Base-by-base conservation (phyloP, 129 eudicot genomes). In the Scalesia atractyloides region DNA sequence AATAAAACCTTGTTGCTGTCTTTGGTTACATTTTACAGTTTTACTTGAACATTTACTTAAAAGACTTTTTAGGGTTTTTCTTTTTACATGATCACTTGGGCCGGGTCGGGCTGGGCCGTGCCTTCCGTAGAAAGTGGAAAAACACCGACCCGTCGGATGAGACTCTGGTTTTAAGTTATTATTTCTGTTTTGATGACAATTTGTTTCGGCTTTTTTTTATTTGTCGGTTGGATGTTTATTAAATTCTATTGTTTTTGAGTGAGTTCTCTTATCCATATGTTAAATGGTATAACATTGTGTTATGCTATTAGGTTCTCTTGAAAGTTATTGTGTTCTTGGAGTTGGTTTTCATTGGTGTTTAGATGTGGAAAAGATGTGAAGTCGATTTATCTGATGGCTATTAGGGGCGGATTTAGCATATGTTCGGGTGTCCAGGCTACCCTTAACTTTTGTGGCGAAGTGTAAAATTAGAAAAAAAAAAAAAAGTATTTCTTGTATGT, bases 1-100 rank as follows among this genome's bases (percentile, higher is more conserved):
- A 82, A 86, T 79, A 82, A 86, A 82, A 60, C 44, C 66, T 60
- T 76, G 54, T 76, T 79, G 50, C 66, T 63, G 60, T 82, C 70
- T 73, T 63, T 80, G 80, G 68, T 79, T 51, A 24, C 73, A 41
- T 80, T 82, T 84, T 86, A 78, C 78, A 53, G 77, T 74, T 48
- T 69, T 66, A 51, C 77, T 75, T 43, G 37, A 56, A 76, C 68
- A 20, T 72, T 78, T 70, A 76, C 62, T 60, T 70, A 54, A 34
- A 78, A 63, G 57, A 72, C 44, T 20, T 64, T 63, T 34, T 47
- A 65, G 69, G 73, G 44, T 57, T 64, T 76, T 59, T 60, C 70
- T 68, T 69, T 30, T 71, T 70, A 52, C 65, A 63, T 64, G 11
- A 64, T 56, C 64, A 17, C 64, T 63, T 17, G 43, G 63, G n/a